phyloP scores from a whole-genome alignment of 2,329 filamentous ascomycete species.

The Aureobasidium sp. region DNA sequence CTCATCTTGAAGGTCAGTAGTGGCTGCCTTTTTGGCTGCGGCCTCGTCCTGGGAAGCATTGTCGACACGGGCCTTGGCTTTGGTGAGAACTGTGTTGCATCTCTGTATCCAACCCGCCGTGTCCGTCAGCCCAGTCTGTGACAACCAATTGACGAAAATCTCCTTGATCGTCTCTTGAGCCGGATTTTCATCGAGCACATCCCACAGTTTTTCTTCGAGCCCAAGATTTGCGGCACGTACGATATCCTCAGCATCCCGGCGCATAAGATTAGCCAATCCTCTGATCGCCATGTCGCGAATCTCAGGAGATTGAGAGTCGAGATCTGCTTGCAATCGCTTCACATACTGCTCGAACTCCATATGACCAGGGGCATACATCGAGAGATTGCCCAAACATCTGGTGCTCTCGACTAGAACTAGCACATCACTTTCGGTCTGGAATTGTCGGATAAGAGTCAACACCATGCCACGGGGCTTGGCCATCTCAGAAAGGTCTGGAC shows the following conservation, averaged over 20 bases:
- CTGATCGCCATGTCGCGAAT: slow-evolving; percentile 76
- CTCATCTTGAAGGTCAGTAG: slow-evolving; percentile 83
- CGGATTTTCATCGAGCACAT: slow-evolving; percentile 70
- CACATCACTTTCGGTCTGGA: slow-evolving; percentile 62
- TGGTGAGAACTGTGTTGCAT: slow-evolving; percentile 81
- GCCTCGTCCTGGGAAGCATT: slow-evolving; percentile 31
- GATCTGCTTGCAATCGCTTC: slow-evolving; percentile 66
- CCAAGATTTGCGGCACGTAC: slow-evolving; percentile 65
- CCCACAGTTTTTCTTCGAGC: slow-evolving; percentile 87
- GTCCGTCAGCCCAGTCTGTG: slow-evolving; percentile 74
- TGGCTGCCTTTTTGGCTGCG: slow-evolving; percentile 32
- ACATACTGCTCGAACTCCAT: slow-evolving; percentile 82
- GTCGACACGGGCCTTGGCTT: slow-evolving; percentile 63
- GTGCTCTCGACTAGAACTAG: slow-evolving; percentile 69
- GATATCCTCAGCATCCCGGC: slow-evolving; percentile 77
- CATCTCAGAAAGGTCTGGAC: slow-evolving; percentile 88
- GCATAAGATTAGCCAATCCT: slow-evolving; percentile 91
- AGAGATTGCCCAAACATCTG: slow-evolving; percentile 80
- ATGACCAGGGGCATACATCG: slow-evolving; percentile 80
- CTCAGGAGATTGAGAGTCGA: slow-evolving; percentile 59
- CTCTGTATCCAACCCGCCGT: slow-evolving; percentile 80
- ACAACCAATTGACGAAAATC: slow-evolving; percentile 87
- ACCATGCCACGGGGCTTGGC: slow-evolving; percentile 88
- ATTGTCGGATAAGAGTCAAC: slow-evolving; percentile 73
- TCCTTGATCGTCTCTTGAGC: slow-evolving; percentile 73